These are phyloP conservation scores for Plectosphaerella plurivora DNA, from an alignment of 2,329 filamentous ascomycete genomes.

Conservation along the genomic window DNA sequence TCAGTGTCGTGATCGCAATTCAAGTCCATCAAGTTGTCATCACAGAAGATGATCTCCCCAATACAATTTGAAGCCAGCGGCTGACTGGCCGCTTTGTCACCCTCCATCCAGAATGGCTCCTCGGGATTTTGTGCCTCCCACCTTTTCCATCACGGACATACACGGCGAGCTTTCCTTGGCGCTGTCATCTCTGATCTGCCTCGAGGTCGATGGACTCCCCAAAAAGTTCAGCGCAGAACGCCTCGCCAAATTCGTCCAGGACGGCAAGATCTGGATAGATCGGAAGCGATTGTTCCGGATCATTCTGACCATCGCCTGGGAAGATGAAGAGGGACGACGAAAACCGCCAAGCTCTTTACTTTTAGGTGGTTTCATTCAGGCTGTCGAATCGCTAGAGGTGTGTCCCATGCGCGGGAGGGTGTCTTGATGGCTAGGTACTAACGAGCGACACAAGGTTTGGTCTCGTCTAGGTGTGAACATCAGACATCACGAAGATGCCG, in stretches of 20 bases:
- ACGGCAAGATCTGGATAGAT: conserved; percentile 2
- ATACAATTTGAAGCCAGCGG: too few relatives aligned
- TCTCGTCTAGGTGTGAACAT: too few relatives aligned
- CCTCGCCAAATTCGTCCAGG: background rate
- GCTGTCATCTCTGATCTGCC: background rate
- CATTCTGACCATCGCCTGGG: background rate
- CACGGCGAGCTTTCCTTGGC: background rate
- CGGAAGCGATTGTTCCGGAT: background rate
- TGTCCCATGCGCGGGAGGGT: too few relatives aligned
- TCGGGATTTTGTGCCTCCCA: too few relatives aligned
- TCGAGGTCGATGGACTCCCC: background rate
- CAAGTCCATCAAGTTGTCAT: too few relatives aligned
- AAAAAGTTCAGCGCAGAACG: background rate
- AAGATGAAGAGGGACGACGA: background rate
- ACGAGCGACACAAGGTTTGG: too few relatives aligned
- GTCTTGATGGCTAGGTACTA: too few relatives aligned
- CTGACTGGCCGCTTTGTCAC: too few relatives aligned
- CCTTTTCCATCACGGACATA: background rate
- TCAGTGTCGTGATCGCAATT: too few relatives aligned
- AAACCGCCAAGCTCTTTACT: background rate
- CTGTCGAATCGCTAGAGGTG: too few relatives aligned
- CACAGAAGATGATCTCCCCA: too few relatives aligned
- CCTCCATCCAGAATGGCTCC: too few relatives aligned
- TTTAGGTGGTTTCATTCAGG: background rate
- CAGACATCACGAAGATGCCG: background rate